Conservation (phyloP, 176 grass and related monocot species). For the Hsuehochloa calcarea region DNA sequence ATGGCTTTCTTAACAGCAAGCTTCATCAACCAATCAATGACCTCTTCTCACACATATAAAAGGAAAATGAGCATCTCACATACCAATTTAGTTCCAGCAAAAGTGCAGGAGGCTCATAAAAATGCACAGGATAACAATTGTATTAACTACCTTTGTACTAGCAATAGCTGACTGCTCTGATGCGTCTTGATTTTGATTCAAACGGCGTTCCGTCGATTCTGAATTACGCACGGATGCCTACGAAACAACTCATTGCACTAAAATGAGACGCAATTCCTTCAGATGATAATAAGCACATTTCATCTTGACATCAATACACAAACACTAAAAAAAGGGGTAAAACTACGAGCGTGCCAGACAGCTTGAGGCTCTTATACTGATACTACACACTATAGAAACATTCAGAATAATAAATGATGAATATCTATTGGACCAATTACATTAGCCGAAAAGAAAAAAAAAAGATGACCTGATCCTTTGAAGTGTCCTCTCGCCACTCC, state of each 20-base stretch:
- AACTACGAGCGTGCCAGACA: neutral
- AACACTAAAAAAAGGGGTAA: neutral
- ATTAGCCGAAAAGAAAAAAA: neutral
- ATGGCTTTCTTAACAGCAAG: neutral
- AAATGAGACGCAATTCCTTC: neutral
- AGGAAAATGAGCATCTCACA: neutral
- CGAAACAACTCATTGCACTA: neutral
- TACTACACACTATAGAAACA: neutral
- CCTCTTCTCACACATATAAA: neutral
- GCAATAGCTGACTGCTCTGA: slow-evolving; percentile 33
- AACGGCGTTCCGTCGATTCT: slow-evolving; percentile 10
- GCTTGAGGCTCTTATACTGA: neutral
- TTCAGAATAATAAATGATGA: neutral
- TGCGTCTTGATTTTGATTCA: slow-evolving; percentile 39
- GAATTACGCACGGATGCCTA: slow-evolving; percentile 18
- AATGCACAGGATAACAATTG: neutral
- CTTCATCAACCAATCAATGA: neutral
- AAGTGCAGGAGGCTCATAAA: neutral
- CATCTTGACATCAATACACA: neutral
- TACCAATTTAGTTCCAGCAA: slow-evolving; percentile 7
- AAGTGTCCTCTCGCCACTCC: slow-evolving; percentile 64
- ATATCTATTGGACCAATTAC: neutral
- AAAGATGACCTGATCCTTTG: slow-evolving; percentile 66
- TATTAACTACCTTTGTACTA: slow-evolving; percentile 32
- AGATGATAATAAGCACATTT: neutral